Base-by-base conservation (phyloP, 2,329 filamentous ascomycete genomes). In the Pezizomycotina sp. region DNA sequence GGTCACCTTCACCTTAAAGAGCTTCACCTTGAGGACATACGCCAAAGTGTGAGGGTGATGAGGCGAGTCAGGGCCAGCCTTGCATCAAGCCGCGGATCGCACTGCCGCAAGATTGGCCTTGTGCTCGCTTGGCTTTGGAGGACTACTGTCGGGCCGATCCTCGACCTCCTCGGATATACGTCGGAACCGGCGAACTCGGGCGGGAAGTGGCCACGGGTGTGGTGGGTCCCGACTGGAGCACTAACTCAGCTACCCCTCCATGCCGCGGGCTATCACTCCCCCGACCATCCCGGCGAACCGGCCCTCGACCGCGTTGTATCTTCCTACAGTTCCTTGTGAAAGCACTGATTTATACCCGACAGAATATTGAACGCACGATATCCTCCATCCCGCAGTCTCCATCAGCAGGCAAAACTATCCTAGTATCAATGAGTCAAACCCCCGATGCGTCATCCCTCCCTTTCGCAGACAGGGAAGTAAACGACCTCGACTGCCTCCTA, bases 321-420 rank as follows among this genome's bases (percentile, higher is more conserved):
- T 7, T 24, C 22, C 7, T 24, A 24, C 12, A 24, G 22, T 24
- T 12, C 22, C 8, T 24, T 12, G n/a, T 60, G 14, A 56, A 53
- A 40, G 42, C 55, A 1, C 25, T 61, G 2, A 42, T 57, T 8
- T 40, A 51, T n/a, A 39, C 38, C 5, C 53, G 47, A 6, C 48
- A 38, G 28, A 40, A 31, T 12, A n/a, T n/a, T n/a, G n/a, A n/a
- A n/a, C n/a, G n/a, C n/a, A n/a, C n/a, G n/a, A n/a, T n/a, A n/a
- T n/a, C n/a, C n/a, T n/a, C n/a, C n/a, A n/a, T n/a, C n/a, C n/a
- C n/a, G n/a, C n/a, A n/a, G n/a, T n/a, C n/a, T n/a, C n/a, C n/a
- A n/a, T n/a, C n/a, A n/a, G n/a, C n/a, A n/a, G n/a, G n/a, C n/a
- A n/a, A n/a, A n/a, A n/a, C n/a, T n/a, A n/a, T n/a, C n/a, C n/a